phyloP scores from a whole-genome alignment of 176 grass and related monocot species.

The sorghum (Sorghum bicolor) region DNA sequence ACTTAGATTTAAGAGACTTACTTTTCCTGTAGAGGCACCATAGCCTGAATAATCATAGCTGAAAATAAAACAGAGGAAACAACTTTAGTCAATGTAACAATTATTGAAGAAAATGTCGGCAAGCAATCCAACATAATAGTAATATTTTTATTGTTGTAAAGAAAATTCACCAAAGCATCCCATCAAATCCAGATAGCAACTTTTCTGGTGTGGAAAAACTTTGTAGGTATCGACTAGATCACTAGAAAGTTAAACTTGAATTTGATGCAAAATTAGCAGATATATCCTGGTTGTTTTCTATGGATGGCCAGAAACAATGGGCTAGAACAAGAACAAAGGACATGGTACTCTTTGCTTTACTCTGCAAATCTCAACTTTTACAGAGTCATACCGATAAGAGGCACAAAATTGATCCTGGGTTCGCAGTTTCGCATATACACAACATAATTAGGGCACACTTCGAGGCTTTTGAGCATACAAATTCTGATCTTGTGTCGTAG shows the following conservation, averaged over 20 bases:
- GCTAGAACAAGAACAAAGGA: not conserved
- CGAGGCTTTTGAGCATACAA: not conserved
- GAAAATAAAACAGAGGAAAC: constrained; percentile 37
- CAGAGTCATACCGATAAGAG: not conserved
- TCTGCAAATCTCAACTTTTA: not conserved
- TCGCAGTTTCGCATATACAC: not conserved
- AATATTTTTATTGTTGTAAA: not conserved
- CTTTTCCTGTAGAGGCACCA: constrained; percentile 95
- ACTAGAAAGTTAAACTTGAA: not conserved
- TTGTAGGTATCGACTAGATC: constrained; percentile 20
- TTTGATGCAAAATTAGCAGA: not conserved
- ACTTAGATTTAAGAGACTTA: constrained; percentile 42
- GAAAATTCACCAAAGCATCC: not conserved
- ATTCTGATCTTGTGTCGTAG: not conserved
- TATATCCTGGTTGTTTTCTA: not conserved
- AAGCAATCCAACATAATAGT: not conserved
- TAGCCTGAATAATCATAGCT: constrained; percentile 99
- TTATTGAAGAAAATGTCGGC: not conserved
- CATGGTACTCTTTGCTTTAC: not conserved
- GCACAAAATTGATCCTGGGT: not conserved
- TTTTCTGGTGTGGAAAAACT: constrained; percentile 26
- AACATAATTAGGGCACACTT: not conserved
- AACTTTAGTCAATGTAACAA: constrained; percentile 8
- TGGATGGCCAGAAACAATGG: not conserved
- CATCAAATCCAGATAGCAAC: constrained; percentile 17